Evolutionary conservation across 805 yeast genomes (phyloP), one percentile per base, ranked within the genome.

Genomic region (Cyberlindnera subsufficiens): DNA sequence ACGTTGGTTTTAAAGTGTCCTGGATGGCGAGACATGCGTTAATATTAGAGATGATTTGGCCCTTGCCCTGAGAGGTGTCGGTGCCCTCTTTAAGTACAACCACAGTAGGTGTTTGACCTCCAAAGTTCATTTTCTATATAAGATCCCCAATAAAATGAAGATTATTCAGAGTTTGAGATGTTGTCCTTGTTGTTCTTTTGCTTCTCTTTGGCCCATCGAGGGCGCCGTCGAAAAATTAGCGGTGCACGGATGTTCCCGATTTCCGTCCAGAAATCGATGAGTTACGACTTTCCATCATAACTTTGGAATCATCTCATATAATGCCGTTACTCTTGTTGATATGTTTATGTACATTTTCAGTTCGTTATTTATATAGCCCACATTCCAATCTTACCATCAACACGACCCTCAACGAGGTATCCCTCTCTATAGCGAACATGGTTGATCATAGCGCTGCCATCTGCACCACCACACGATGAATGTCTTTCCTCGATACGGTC

Each of bases 71-170:
- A 14, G 96, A 86, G 29, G 95, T 71, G 60, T 93, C 99, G 5
- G 99, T 93, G 40, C 99, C 99, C 66, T 93, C 99, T 63, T 90
- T 91, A 48, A 93, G 79, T 42, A 93, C 98, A 49, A 93, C 98
- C 55, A 91, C 86, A n/a, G 99, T 91, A 37, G 99, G 99, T 32
- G 97, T 85, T 65, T 90, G 96, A 43, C 85, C 86, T 50, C 91
- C 86, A 61, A 87, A 88, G 59, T 83, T 84, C 96, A 89, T 90
- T 35, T 11, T 53, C 19, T 32, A 18, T 16, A 17, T 32, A 22
- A 22, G 27, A 22, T 22, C 27, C 10, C 3, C 27, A 22, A 22
- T 22, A 22, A 20, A 20, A 20, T 8, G 22, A 20, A 20, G 8
- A 20, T 10, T 1, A 22, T 10, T 22, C 27, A 22, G 27, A 22